Base-by-base conservation (phyloP, 208 protist genomes). In the Borovskyia barvae region DNA sequence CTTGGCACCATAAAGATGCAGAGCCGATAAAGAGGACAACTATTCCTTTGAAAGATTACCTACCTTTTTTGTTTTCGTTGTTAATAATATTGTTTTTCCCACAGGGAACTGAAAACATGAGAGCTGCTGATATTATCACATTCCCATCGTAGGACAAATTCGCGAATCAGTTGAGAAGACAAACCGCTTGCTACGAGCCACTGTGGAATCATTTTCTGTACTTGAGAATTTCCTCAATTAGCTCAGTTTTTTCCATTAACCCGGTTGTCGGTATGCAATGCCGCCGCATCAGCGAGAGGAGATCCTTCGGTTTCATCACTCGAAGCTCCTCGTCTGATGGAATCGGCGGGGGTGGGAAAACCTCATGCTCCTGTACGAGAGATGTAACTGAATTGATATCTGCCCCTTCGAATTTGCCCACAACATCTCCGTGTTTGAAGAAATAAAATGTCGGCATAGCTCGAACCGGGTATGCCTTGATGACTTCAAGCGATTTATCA, bases 361-460 rank as follows among this genome's bases (percentile, higher is more conserved):
- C 67, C 62, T 85, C 83, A 43, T 83, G 55, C n/a, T 82, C 59
- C 29, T 62, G 32, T 2, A 87, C 66, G 15, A 77, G 17, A 17
- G 46, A 46, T 1, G 40, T 54, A 5, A 87, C 51, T 5, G 72
- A 57, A 25, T 75, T 72, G 12, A 89, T 78, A 41, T 87, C 77
- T 3, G 81, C 75, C 40, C 85, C 85, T 33, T 92, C 85, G 48
- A 92, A 67, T 9, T 66, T 70, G 2, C 79, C 59, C 20, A 87
- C 66, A 14, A 80, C 54, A 3, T 66, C 75, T 8, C 81, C 85
- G 30, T 46, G 58, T 45, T 85, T 87, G 36, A 88, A 86, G 35
- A 87, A 74, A 25, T 67, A 60, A 48, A 92, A 92, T 0, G 85
- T 89, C 14, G 81, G 85, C 78, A 89, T 88, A 7, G 65, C 72